Conservation (phyloP, 208 protist species). For the Vickermania ingenoplastis region DNA sequence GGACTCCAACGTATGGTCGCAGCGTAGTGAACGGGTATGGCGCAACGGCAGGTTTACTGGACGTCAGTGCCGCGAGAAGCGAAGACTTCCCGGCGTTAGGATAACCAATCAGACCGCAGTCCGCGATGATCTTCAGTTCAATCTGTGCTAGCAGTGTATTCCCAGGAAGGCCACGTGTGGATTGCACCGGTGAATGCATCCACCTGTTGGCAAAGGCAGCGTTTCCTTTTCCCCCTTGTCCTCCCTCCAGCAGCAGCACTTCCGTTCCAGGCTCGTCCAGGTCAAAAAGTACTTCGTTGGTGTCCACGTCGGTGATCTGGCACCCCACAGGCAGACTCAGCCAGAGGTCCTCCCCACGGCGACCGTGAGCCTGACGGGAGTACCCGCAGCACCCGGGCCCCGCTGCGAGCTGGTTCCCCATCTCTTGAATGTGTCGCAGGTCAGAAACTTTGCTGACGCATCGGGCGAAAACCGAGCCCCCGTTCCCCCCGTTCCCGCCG, state of each 20-base stretch:
- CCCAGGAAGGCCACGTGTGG: constrained; percentile 81
- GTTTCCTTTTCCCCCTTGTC: constrained; percentile 88
- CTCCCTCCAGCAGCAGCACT: constrained; percentile 80
- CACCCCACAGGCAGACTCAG: constrained; percentile 80
- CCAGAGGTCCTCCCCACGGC: constrained; percentile 56
- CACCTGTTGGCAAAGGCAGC: constrained; percentile 83
- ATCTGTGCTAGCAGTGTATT: constrained; percentile 86
- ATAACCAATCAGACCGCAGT: constrained; percentile 88
- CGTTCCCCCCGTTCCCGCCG: constrained; percentile 85
- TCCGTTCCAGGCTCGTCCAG: constrained; percentile 68
- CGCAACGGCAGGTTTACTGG: constrained; percentile 73
- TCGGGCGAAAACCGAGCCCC: constrained; percentile 73
- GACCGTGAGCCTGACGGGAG: constrained; percentile 63
- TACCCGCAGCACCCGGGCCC: constrained; percentile 55
- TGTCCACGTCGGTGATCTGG: constrained; percentile 84
- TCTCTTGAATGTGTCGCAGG: constrained; percentile 54
- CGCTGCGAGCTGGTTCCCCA: constrained; percentile 63
- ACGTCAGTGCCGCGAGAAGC: constrained; percentile 80
- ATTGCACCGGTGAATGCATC: constrained; percentile 82
- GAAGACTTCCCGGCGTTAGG: constrained; percentile 91
- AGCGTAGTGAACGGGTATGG: constrained; percentile 89
- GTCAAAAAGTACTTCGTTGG: constrained; percentile 83
- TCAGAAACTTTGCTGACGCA: constrained; percentile 37
- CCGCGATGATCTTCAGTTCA: constrained; percentile 87
- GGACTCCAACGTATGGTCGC: constrained; percentile 79